Percentiles rank a stretch among this genome's conserved stretches.
phyloP scores from a whole-genome alignment of 768 basidiomycete genomes.

The Pilatotrama ljubarskyi region DNA sequence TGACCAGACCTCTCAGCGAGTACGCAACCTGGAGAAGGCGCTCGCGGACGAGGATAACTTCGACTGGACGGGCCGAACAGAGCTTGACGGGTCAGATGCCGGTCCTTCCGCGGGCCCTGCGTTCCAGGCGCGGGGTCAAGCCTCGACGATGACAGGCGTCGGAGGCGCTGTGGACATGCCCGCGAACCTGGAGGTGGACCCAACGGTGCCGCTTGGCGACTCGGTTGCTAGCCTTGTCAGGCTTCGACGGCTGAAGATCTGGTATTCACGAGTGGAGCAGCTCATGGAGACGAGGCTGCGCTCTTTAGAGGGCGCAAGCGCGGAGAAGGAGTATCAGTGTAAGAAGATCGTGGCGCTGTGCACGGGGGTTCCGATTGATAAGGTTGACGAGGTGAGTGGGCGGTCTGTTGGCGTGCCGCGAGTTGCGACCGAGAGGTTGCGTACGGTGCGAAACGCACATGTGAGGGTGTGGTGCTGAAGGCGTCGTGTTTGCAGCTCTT shows the following conservation, averaged over 20 bases:
- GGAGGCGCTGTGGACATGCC: slow-evolving; percentile 64
- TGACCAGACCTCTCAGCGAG: slow-evolving; percentile 78
- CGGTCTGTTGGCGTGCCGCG: background rate
- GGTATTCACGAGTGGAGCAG: slow-evolving; percentile 80
- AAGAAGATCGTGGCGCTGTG: slow-evolving; percentile 89
- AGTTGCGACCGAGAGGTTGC: background rate
- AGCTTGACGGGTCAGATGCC: slow-evolving; percentile 42
- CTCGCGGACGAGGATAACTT: slow-evolving; percentile 76
- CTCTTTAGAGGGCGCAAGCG: slow-evolving; percentile 73
- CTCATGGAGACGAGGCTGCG: slow-evolving; percentile 70
- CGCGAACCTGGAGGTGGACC: slow-evolving; percentile 69
- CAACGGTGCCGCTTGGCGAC: slow-evolving; percentile 64
- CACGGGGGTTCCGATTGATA: slow-evolving; percentile 82
- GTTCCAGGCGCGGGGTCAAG: slow-evolving; percentile 69
- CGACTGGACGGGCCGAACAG: slow-evolving; percentile 84
- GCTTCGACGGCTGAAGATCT: slow-evolving; percentile 74
- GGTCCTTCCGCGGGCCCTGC: slow-evolving; percentile 51
- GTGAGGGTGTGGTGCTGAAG: slow-evolving; percentile 3
- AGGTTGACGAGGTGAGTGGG: slow-evolving; percentile 81
- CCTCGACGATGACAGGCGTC: slow-evolving; percentile 65
- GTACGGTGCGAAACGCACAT: background rate
- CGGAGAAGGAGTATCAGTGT: slow-evolving; percentile 90
- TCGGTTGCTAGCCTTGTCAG: slow-evolving; percentile 61
- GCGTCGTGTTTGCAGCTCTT: slow-evolving; percentile 57
- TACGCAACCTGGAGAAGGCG: slow-evolving; percentile 82